phyloP scores from a whole-genome alignment of 208 protist species.

The Herpetomonas samuelpessoai region DNA sequence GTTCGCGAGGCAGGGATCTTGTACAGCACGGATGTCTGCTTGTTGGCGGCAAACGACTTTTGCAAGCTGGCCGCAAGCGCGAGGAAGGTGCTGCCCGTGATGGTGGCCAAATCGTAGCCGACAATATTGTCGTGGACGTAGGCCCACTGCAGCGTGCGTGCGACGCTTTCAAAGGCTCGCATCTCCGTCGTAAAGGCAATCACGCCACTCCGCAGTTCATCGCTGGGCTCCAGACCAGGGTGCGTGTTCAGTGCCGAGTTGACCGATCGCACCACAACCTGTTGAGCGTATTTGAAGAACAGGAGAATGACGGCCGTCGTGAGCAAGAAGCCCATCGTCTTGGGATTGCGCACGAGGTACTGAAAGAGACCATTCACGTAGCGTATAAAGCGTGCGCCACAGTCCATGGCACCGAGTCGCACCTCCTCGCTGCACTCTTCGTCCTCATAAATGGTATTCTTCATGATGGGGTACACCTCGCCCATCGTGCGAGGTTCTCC shows the following conservation, averaged over 20 bases:
- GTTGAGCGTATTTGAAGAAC: conserved; percentile 64
- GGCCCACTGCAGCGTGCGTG: conserved; percentile 27
- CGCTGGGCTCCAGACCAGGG: conserved; percentile 43
- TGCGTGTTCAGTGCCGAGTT: conserved; percentile 38
- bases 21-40: conserved; percentile 31
- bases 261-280: conserved; percentile 40
- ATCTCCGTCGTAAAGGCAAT: conserved; percentile 44
- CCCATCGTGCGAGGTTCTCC: conserved; percentile 27
- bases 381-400: conserved; percentile 39
- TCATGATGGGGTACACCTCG: conserved; percentile 59
- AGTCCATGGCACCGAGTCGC: conserved; percentile 27
- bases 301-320: conserved; percentile 42
- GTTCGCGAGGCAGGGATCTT: conserved; percentile 13
- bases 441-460: conserved; percentile 56
- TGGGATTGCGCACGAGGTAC: conserved; percentile 50
- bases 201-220: conserved; percentile 36
- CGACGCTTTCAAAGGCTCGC: conserved; percentile 24
- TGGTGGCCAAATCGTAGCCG: conserved; percentile 23
- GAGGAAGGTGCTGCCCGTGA: conserved; percentile 24
- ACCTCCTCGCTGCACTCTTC: conserved; percentile 43
- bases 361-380: conserved; percentile 48
- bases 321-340: conserved; percentile 44
- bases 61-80: conserved; percentile 25
- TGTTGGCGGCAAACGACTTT: conserved; percentile 27
- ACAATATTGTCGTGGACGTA: conserved; percentile 25